A percentile compares a stretch with the other conserved stretches of the same genome.
phyloP scores from a whole-genome alignment of 495 filamentous ascomycete species.

The Pseudevernia furfuracea region DNA sequence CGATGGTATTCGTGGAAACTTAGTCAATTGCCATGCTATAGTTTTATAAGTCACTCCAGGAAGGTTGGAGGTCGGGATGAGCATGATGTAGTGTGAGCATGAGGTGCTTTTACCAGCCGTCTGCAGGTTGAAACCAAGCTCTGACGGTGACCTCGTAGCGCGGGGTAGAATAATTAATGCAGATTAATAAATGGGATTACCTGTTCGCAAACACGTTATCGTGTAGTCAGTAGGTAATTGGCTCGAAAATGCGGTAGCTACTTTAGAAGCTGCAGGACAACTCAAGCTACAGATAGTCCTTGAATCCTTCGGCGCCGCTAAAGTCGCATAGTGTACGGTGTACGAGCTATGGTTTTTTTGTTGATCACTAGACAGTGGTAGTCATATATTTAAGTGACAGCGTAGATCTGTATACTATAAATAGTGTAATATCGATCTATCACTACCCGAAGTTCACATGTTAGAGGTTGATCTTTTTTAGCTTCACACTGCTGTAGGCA shows the following conservation, averaged over 20 bases:
- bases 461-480: no score
- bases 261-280: background rate
- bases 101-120: no score
- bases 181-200: background rate
- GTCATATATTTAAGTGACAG: no score
- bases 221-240: background rate
- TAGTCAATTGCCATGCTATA: background rate
- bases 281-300: background rate
- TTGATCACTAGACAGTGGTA: no score
- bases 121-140: background rate
- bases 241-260: background rate
- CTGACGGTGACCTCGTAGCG: background rate
- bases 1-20: background rate
- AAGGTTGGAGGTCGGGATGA: background rate
- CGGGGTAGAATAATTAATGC: background rate
- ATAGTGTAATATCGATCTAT: no score
- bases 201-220: background rate
- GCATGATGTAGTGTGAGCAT: background rate
- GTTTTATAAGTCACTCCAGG: background rate
- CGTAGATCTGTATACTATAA: no score
- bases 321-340: background rate
- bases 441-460: no score
- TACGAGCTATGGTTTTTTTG: no score
- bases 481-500: no score
- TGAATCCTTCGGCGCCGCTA: background rate